Conservation (phyloP, 1,139 yeast species). For the Candida buenavistaensis region DNA sequence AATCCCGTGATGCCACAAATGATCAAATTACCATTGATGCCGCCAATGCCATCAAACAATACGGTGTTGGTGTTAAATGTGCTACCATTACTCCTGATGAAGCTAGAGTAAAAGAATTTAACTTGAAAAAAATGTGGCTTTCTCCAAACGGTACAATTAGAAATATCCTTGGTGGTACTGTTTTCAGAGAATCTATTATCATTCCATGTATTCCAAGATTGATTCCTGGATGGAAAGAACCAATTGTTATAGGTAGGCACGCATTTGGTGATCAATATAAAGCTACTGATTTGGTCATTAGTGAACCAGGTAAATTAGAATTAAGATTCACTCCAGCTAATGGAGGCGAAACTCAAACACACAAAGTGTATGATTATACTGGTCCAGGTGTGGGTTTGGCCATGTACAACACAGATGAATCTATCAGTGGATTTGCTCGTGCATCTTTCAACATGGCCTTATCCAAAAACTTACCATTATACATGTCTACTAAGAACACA, state of each 20-base stretch:
- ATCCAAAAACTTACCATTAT: slow-evolving; percentile 63
- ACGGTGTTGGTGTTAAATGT: slow-evolving; percentile 83
- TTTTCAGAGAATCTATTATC: slow-evolving; percentile 80
- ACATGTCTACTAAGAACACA: slow-evolving; percentile 76
- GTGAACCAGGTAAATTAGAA: slow-evolving; percentile 68
- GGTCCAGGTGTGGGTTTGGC: slow-evolving; percentile 75
- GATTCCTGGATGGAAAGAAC: slow-evolving; percentile 78
- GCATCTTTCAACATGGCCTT: slow-evolving; percentile 77
- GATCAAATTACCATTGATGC: slow-evolving; percentile 76
- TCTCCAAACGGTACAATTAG: slow-evolving; percentile 86
- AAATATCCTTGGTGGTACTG: slow-evolving; percentile 80
- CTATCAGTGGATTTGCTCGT: slow-evolving; percentile 77
- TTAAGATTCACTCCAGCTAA: slow-evolving; percentile 62
- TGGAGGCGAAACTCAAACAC: slow-evolving; percentile 52
- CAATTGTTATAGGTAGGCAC: slow-evolving; percentile 83
- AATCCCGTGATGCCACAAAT: slow-evolving; percentile 68
- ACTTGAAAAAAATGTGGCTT: slow-evolving; percentile 79
- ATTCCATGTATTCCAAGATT: slow-evolving; percentile 75
- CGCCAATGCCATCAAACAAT: slow-evolving; percentile 70
- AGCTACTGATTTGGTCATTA: slow-evolving; percentile 72
- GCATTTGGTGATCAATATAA: slow-evolving; percentile 86
- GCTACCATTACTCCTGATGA: slow-evolving; percentile 89
- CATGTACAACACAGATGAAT: slow-evolving; percentile 82
- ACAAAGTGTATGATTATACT: slow-evolving; percentile 59
- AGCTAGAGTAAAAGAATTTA: slow-evolving; percentile 73